Conservation (phyloP, 83 land plant species). For the Larix sibirica region DNA sequence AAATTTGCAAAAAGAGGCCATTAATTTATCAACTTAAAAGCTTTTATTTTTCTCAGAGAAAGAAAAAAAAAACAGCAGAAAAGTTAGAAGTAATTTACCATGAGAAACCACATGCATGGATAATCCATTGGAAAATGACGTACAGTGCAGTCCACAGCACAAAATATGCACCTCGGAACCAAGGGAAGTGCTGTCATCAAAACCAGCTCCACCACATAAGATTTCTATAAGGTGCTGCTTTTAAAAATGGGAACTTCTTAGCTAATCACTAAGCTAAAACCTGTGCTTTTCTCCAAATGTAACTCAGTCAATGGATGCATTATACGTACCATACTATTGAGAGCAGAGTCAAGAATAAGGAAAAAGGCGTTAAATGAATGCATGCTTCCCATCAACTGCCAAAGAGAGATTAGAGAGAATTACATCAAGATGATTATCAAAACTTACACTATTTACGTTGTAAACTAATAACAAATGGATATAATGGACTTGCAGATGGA, state of each 20-base stretch:
- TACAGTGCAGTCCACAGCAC: conserved; percentile 57
- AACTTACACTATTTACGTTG: not conserved
- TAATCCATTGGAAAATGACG: conserved; percentile 61
- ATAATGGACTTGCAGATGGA: not conserved
- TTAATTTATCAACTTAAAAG: too few relatives aligned
- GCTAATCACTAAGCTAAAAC: not conserved
- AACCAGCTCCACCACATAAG: not conserved
- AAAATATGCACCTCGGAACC: conserved; percentile 65
- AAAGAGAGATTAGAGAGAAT: not conserved
- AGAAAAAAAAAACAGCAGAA: too few relatives aligned
- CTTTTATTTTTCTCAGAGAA: too few relatives aligned
- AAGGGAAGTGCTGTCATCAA: conserved; percentile 53
- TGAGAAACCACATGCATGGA: conserved; percentile 54
- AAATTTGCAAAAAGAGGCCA: not conserved
- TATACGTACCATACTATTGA: conserved; percentile 48
- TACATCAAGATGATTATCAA: not conserved
- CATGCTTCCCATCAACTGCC: conserved; percentile 69
- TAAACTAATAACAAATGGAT: not conserved
- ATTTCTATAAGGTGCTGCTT: not conserved
- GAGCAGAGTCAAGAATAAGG: conserved; percentile 43
- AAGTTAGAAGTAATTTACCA: conserved; percentile 32
- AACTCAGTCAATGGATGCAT: not conserved
- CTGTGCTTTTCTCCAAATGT: not conserved
- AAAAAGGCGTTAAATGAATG: conserved; percentile 48
- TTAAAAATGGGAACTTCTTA: not conserved